Conservation (phyloP, 331 rosid genomes). For the Pyrus hybrid region DNA sequence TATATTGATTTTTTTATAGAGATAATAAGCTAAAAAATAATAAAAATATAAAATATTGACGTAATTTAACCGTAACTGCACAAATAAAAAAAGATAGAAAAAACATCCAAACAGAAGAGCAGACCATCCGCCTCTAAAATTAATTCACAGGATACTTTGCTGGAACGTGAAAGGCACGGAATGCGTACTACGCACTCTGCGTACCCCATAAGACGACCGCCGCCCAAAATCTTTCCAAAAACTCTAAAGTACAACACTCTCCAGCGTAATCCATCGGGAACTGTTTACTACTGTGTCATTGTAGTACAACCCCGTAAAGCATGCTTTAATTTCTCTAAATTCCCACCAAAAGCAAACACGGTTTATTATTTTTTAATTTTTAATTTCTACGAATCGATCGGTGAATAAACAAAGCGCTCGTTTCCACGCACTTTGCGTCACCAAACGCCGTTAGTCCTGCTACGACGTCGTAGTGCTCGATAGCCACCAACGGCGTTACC, state of each 20-base stretch:
- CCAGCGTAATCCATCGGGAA: background rate
- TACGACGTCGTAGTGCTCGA: background rate
- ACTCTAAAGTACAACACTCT: background rate
- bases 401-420: background rate
- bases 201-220: slow-evolving; percentile 24
- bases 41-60: no score
- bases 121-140: no score
- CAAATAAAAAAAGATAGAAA: no score
- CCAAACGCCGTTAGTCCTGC: slow-evolving; percentile 23
- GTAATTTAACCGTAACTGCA: no score
- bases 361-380: background rate
- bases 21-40: no score
- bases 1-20: no score
- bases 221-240: background rate
- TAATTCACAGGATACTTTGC: background rate
- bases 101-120: no score
- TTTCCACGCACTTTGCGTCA: background rate
- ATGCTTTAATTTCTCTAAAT: background rate
- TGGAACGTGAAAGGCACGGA: slow-evolving; percentile 29
- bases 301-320: background rate
- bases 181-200: slow-evolving; percentile 45
- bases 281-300: background rate
- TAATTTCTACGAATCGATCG: background rate
- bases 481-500: slow-evolving; percentile 33
- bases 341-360: background rate